Conservation (phyloP, 805 yeast species). For the Saturnispora besseyi region DNA sequence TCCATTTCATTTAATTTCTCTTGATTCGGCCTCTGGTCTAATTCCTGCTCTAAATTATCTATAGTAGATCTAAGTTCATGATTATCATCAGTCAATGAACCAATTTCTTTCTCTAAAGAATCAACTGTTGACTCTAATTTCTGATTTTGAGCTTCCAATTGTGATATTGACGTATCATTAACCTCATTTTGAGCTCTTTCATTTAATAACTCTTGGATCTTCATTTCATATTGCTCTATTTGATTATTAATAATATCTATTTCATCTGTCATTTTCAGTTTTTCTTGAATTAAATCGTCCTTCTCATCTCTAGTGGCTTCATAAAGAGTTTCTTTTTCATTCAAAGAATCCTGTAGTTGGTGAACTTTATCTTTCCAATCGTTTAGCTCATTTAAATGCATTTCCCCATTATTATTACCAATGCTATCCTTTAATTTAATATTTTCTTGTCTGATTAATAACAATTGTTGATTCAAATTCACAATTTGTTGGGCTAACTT, state of each 20-base stretch:
- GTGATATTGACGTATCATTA: neutral
- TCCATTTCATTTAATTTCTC: conserved; percentile 19
- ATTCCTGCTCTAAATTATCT: conserved; percentile 9
- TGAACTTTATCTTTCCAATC: neutral
- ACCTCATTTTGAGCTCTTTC: neutral
- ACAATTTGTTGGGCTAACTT: conserved; percentile 24
- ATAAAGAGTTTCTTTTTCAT: conserved; percentile 6
- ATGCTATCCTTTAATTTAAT: neutral
- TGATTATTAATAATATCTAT: conserved; percentile 11
- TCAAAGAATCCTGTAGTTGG: neutral
- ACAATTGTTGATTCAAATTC: conserved; percentile 9
- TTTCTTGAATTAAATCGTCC: conserved; percentile 13
- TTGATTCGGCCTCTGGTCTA: conserved; percentile 16
- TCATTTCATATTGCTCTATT: conserved; percentile 11
- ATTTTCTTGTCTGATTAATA: conserved; percentile 5
- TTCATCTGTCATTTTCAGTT: conserved; percentile 20
- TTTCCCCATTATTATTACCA: neutral
- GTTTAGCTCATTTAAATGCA: neutral
- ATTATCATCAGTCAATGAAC: conserved; percentile 7
- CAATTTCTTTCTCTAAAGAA: conserved; percentile 5
- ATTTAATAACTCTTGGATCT: neutral
- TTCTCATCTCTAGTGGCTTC: conserved; percentile 4
- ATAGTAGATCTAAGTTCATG: conserved; percentile 4
- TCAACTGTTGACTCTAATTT: conserved; percentile 1
- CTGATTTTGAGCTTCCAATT: neutral